Conservation (phyloP, 495 filamentous ascomycete genomes). For the Penicillium cinerascens region DNA sequence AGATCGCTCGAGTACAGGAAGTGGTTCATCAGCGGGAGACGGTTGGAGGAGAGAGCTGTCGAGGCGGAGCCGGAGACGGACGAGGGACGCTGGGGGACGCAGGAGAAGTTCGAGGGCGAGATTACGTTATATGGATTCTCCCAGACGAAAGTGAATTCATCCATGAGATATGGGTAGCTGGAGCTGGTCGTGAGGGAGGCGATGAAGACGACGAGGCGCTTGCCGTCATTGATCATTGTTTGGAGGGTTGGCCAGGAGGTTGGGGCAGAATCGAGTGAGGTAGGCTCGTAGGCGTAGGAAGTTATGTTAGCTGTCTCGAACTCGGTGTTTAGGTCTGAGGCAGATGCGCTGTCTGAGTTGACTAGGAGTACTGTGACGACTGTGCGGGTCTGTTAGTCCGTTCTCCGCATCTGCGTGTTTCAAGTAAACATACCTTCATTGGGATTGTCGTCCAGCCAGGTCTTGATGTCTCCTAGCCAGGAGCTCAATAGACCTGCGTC, state of each 20-base stretch:
- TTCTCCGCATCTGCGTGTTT: background rate
- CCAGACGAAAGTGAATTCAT: constrained; percentile 73
- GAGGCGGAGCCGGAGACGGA: constrained; percentile 33
- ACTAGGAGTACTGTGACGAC: constrained; percentile 74
- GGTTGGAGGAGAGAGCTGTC: constrained; percentile 45
- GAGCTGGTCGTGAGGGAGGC: constrained; percentile 47
- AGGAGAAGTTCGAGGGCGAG: constrained; percentile 60
- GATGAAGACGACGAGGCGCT: constrained; percentile 64
- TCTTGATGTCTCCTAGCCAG: constrained; percentile 61
- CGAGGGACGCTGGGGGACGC: constrained; percentile 60
- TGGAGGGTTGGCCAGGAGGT: constrained; percentile 66
- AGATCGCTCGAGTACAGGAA: constrained; percentile 56
- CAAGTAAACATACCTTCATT: constrained; percentile 52
- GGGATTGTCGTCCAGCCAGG: constrained; percentile 64
- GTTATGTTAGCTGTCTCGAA: constrained; percentile 58
- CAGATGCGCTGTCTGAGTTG: constrained; percentile 61
- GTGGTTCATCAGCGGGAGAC: constrained; percentile 67
- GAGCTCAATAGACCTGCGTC: constrained; percentile 62
- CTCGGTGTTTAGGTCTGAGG: constrained; percentile 49
- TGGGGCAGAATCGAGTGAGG: constrained; percentile 38
- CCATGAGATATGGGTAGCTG: constrained; percentile 61
- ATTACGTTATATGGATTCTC: constrained; percentile 72
- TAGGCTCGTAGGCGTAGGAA: constrained; percentile 58
- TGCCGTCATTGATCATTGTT: constrained; percentile 59
- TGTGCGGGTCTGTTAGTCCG: constrained; percentile 9